Evolutionary conservation across 345 rosid species (phyloP).

Genomic region (Gossypium anomalum): DNA sequence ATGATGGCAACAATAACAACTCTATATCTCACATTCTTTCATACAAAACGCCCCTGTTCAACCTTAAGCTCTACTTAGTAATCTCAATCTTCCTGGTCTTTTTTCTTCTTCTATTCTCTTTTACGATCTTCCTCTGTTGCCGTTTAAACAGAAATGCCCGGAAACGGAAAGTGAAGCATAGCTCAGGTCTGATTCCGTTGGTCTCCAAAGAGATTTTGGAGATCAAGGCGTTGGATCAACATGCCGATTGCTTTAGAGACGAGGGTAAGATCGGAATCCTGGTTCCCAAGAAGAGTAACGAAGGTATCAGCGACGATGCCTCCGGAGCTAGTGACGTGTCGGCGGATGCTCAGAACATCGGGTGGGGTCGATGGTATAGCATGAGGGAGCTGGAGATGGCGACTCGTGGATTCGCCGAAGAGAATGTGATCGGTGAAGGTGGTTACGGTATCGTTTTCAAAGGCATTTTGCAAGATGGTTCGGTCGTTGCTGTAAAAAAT

Average conservation of each 20-base stretch:
- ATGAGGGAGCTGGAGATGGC: constrained; percentile 84
- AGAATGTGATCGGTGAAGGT: constrained; percentile 88
- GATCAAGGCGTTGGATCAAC: constrained; percentile 48
- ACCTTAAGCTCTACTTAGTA: constrained; percentile 52
- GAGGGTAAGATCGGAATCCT: constrained; percentile 30
- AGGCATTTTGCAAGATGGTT: constrained; percentile 68
- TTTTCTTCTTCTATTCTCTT: constrained; percentile 30
- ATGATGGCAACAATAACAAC: neutral
- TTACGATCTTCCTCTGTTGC: constrained; percentile 53
- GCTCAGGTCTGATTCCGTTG: constrained; percentile 67
- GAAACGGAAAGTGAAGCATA: constrained; percentile 57
- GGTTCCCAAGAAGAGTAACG: constrained; percentile 22
- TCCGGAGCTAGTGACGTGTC: constrained; percentile 46
- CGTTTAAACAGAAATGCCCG: constrained; percentile 43
- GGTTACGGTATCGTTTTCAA: constrained; percentile 87
- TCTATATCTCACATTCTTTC: constrained; percentile 31
- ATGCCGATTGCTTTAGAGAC: constrained; percentile 12
- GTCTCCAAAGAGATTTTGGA: constrained; percentile 70
- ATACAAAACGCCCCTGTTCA: constrained; percentile 44
- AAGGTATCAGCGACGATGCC: constrained; percentile 26
- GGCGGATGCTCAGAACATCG: constrained; percentile 49
- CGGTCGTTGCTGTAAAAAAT: constrained; percentile 86
- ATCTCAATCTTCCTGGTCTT: constrained; percentile 42
- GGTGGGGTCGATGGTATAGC: constrained; percentile 93
- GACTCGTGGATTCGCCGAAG: constrained; percentile 73